A percentile compares a stretch with the other conserved stretches of the same genome.
Evolutionary conservation across 768 basidiomycete species (phyloP).

Genomic region (Suillus bovinus): DNA sequence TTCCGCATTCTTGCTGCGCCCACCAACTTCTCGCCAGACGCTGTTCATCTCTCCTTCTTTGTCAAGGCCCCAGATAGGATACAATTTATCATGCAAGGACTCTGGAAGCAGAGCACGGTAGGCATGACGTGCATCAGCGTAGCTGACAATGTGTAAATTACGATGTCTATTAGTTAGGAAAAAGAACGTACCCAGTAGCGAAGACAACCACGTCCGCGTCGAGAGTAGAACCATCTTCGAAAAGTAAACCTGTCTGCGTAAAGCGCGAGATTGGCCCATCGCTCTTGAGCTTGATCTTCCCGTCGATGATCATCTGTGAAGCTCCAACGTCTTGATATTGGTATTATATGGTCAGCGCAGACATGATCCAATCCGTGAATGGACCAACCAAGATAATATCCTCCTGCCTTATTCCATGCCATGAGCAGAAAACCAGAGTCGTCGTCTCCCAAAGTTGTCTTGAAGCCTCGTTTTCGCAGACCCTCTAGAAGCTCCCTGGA

Average conservation of each 20-base stretch:
- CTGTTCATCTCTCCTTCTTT: slow-evolving; percentile 31
- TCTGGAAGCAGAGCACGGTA: slow-evolving; percentile 23
- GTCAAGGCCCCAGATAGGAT: slow-evolving; percentile 31
- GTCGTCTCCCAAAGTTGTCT: slow-evolving; percentile 48
- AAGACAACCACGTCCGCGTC: slow-evolving; percentile 50
- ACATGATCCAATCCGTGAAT: not conserved
- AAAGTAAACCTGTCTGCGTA: slow-evolving; percentile 39
- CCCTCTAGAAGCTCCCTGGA: slow-evolving; percentile 52
- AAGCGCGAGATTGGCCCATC: slow-evolving; percentile 43
- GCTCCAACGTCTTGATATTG: slow-evolving; percentile 37
- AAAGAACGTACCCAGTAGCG: slow-evolving; percentile 47
- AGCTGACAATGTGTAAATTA: slow-evolving; percentile 15
- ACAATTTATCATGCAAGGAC: slow-evolving; percentile 17
- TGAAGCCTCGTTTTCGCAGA: slow-evolving; percentile 59
- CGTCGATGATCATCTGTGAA: slow-evolving; percentile 43
- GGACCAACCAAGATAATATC: slow-evolving; percentile 64
- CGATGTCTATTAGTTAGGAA: not conserved
- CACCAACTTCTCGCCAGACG: slow-evolving; percentile 48
- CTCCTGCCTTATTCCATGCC: slow-evolving; percentile 51
- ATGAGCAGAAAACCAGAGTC: slow-evolving; percentile 51
- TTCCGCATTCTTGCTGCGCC: slow-evolving; percentile 23
- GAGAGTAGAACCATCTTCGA: slow-evolving; percentile 42
- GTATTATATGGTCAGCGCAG: not conserved
- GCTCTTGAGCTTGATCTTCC: slow-evolving; percentile 50
- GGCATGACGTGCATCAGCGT: slow-evolving; percentile 18